Percentiles rank a stretch among this genome's conserved stretches.
phyloP scores from a whole-genome alignment of 192 early-diverging fungal species.

The Backusella australiensis region DNA sequence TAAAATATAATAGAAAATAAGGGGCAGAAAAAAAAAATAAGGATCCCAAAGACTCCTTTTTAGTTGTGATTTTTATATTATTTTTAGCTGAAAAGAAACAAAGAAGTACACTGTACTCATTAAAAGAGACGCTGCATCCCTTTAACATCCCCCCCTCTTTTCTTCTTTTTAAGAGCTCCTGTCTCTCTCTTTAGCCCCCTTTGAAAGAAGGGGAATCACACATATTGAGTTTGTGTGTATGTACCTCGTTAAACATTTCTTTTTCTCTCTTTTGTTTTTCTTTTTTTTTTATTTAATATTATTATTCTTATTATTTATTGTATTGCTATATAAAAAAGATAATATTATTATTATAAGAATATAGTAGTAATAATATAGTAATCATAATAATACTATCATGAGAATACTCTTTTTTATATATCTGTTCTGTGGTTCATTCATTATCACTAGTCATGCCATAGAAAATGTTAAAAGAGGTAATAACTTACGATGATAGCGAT shows the following conservation, averaged over 20 bases:
- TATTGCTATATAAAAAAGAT: not conserved
- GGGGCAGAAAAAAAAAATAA: not conserved
- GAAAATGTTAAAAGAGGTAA: conserved; percentile 11
- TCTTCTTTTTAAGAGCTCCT: conserved; percentile 4
- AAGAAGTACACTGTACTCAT: not conserved
- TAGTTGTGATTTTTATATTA: conserved; percentile 1
- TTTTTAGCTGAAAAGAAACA: conserved; percentile 4
- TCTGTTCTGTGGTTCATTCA: not conserved
- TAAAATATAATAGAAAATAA: not conserved
- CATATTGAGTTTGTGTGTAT: not conserved
- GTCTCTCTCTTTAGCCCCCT: not conserved
- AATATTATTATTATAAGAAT: not conserved
- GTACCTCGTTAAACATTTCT: not conserved
- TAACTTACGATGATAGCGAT: not conserved
- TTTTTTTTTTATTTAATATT: not conserved
- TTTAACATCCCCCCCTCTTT: not conserved
- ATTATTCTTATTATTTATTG: not conserved
- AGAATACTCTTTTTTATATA: not conserved
- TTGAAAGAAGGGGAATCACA: not conserved
- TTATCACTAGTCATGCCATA: conserved; percentile 1
- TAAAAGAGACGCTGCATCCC: conserved; percentile 1
- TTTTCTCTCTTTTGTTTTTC: not conserved
- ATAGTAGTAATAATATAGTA: not conserved
- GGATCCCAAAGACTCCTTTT: not conserved
- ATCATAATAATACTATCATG: not conserved